Base-by-base conservation (phyloP, 306 rosid genomes). In the Carpinus viminea region DNA sequence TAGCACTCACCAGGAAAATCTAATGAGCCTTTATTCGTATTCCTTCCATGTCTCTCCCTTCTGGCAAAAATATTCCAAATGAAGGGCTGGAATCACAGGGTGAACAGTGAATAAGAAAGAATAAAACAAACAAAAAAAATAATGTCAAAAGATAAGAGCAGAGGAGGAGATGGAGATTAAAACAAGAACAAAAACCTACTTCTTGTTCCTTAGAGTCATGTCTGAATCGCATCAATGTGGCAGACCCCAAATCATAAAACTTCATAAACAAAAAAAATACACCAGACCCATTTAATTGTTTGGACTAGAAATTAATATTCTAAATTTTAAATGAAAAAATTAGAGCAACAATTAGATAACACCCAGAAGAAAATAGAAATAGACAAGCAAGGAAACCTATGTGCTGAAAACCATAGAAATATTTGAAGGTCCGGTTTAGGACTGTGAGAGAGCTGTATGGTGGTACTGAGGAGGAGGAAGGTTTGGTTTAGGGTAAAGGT, bases 1-100 rank as follows among this genome's bases (percentile, higher is more conserved):
- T 28, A 53, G 74, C 82, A 88, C 98, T 94, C 85, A 95, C 98
- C 97, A 54, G 79, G 76, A 21, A 89, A 80, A 83, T 86, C 91
- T 78, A 84, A 83, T 2, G 86, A 74, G 71, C 72, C 73, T 73
- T 83, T 73, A 36, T 38, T 78, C 51, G 50, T 74, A 66, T 84
- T 76, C 62, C 85, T 79, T 78, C 85, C 96, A 47, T 81, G 87
- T 84, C 93, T 88, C 70, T 90, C 92, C 86, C 70, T 81, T 70
- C 80, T 73, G n/a, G 86, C 74, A 85, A 91, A 92, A 24, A 92
- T 74, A 79, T 86, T 91, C 85, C 84, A 68, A 61, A 94, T 83
- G 81, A 90, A 90, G 18, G 97, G 87, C 99, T 95, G 95, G 55
- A 91, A 88, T 59, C 83, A 82, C 79, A 75, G 50, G 47, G 73